Conservation (phyloP, 2,329 filamentous ascomycete genomes). For the Colletotrichum navitas region DNA sequence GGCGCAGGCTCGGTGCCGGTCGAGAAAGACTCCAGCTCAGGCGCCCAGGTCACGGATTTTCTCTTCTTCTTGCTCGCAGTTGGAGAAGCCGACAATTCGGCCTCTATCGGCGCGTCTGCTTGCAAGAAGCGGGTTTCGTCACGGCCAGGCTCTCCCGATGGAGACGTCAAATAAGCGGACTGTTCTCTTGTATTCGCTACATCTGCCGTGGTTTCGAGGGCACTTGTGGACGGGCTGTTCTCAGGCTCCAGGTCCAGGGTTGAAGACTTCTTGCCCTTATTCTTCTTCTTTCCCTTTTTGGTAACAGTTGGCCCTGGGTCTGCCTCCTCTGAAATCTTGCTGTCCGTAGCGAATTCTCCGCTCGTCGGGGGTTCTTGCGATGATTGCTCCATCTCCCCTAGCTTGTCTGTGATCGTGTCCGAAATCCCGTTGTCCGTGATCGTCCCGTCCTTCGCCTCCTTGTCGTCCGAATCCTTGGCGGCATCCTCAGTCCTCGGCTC, state of each 20-base stretch:
- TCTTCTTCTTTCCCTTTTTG: constrained; percentile 54
- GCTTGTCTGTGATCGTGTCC: constrained; percentile 31
- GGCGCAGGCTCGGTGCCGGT: not conserved
- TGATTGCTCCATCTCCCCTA: constrained; percentile 33
- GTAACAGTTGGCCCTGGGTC: constrained; percentile 47
- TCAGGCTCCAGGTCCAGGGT: constrained; percentile 40
- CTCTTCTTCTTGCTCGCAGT: constrained; percentile 28
- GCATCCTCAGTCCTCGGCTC: constrained; percentile 2
- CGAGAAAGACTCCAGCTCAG: constrained; percentile 29
- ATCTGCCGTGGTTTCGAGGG: constrained; percentile 39
- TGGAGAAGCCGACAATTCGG: constrained; percentile 24
- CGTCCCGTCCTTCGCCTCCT: constrained; percentile 29
- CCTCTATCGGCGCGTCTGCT: constrained; percentile 30
- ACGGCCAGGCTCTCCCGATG: constrained; percentile 38
- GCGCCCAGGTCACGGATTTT: constrained; percentile 41
- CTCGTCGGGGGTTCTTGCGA: constrained; percentile 28
- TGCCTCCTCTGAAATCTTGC: constrained; percentile 36
- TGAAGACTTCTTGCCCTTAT: constrained; percentile 50
- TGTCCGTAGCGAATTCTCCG: constrained; percentile 39
- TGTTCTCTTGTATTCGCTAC: constrained; percentile 42
- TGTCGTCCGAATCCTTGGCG: constrained; percentile 17
- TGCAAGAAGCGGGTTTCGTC: constrained; percentile 32
- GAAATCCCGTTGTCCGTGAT: constrained; percentile 20
- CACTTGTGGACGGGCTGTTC: constrained; percentile 38
- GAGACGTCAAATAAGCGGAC: constrained; percentile 41